phyloP scores from a whole-genome alignment of 73 alveolate genomes.

The Symbiodinium natans region DNA sequence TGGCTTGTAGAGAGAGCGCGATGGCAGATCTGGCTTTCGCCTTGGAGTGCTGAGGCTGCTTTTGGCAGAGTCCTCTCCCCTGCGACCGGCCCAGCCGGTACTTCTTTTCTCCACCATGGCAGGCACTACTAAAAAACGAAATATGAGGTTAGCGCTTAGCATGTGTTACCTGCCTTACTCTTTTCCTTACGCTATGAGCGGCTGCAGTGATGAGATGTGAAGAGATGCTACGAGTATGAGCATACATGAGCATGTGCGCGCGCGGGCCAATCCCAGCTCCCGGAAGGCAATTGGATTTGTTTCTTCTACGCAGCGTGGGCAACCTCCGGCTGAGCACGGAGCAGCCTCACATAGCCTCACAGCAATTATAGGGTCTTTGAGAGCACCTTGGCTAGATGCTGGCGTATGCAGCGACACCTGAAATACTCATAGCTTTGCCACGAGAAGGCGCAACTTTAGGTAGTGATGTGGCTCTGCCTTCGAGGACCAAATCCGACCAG shows the following conservation, averaged over 20 bases:
- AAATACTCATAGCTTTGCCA: background rate
- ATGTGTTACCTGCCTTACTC: too few relatives aligned
- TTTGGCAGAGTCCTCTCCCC: conserved; percentile 51
- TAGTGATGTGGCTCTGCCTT: too few relatives aligned
- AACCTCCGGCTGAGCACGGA: background rate
- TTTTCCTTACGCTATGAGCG: too few relatives aligned
- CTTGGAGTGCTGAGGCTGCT: background rate
- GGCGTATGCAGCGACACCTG: background rate
- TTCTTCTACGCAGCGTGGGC: background rate
- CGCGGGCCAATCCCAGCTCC: too few relatives aligned
- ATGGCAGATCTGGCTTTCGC: background rate
- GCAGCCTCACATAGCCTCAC: background rate
- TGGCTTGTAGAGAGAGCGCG: conserved; percentile 68
- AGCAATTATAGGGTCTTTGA: background rate
- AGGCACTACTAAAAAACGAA: too few relatives aligned
- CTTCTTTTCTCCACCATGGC: conserved; percentile 73
- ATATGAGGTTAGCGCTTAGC: too few relatives aligned
- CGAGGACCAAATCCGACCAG: background rate
- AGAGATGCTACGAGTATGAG: too few relatives aligned
- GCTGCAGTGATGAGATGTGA: too few relatives aligned
- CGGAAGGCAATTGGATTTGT: background rate
- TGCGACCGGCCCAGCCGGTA: conserved; percentile 75
- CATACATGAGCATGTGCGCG: too few relatives aligned
- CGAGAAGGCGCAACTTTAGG: background rate
- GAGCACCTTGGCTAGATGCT: conserved; percentile 8